Evolutionary conservation across 768 basidiomycete species (phyloP), one percentile per base, ranked within the genome.

Genomic region (Russula earlei): DNA sequence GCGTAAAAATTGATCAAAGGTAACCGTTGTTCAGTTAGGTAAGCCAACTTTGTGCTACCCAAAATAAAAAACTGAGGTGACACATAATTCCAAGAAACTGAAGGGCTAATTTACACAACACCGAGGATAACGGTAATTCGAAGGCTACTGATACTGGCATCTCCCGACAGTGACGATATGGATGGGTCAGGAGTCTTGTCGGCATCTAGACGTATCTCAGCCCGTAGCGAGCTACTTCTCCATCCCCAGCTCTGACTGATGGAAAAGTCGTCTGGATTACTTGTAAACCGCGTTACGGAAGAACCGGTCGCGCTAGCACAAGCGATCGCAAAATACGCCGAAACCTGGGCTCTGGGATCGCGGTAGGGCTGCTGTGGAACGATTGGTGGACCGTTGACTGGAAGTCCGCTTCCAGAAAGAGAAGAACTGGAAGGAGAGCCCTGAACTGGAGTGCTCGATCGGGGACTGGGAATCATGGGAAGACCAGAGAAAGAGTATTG

Each of bases 171-270:
- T 14, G 54, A 43, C 20, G 40, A 25, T 2, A 42, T 10, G 1
- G 56, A 58, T 52, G 51, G 44, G 31, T 53, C 62, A 36, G 59
- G 59, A 36, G 46, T 51, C 42, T 19, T 63, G 9, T 59, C 66
- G 40, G 62, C 59, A 57, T 72, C 68, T 12, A 75, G 57, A 56
- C 73, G 76, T 64, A 75, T 76, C 62, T 77, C 75, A n/a, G 70
- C 70, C 40, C 76, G 66, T 48, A 84, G 65, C 19, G 78, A 77
- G 55, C 75, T 77, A 51, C 76, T 78, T 71, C 91, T 92, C 92
- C 92, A 94, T 0, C 92, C 93, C 93, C 91, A 95, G 60, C 87
- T 90, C 74, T 93, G 90, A 57, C 83, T 82, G 43, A 91, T 76
- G 27, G 83, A 76, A 66, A 96, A 95, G 42, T 79, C 76, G 65